Evolutionary conservation across 495 filamentous ascomycete species (phyloP).

Genomic region (Tuber aestivum): DNA sequence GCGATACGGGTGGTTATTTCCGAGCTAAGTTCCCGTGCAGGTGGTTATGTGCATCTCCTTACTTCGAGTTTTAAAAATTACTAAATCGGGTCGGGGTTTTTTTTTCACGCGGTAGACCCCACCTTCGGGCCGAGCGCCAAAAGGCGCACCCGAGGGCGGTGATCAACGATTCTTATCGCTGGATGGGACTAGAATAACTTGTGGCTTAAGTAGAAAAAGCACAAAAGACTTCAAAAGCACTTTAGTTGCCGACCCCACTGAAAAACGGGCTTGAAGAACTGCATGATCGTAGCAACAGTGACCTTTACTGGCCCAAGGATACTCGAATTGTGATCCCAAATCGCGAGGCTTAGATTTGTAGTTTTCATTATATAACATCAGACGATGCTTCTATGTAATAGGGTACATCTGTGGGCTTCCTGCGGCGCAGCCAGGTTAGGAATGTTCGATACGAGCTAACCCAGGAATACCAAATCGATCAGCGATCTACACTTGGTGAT

Average conservation of each 20-base stretch:
- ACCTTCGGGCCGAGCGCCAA: neutral
- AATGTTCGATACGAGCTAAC: neutral
- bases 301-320: neutral
- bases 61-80: neutral
- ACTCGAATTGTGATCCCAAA: neutral
- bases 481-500: neutral
- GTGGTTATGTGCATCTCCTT: neutral
- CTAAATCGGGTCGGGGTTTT: neutral
- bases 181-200: neutral
- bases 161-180: neutral
- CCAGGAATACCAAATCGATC: neutral
- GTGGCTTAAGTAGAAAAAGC: neutral
- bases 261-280: neutral
- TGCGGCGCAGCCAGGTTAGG: neutral
- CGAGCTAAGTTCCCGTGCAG: neutral
- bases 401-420: neutral
- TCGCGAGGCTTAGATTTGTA: neutral
- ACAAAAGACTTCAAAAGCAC: neutral
- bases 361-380: neutral
- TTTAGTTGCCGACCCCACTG: neutral
- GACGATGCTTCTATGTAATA: neutral
- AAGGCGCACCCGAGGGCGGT: neutral
- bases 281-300: neutral
- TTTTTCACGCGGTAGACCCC: neutral
- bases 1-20: too few species aligned